Percentiles rank a stretch among this genome's conserved stretches.
phyloP scores from a whole-genome alignment of 2,329 filamentous ascomycete species.

The Diaporthe caulivora region DNA sequence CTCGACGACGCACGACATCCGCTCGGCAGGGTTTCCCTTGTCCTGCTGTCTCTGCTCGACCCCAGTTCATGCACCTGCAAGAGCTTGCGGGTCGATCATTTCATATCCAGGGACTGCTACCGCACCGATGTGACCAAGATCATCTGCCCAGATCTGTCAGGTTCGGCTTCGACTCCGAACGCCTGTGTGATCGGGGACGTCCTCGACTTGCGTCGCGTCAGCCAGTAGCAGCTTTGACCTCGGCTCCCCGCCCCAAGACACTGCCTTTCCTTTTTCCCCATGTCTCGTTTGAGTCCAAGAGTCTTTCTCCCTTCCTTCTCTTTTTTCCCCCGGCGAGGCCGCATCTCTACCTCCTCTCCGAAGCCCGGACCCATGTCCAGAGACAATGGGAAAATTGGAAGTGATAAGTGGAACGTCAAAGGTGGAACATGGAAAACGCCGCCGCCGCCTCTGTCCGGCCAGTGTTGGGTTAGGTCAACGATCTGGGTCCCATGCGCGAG shows the following conservation, averaged over 20 bases:
- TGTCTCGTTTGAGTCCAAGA: slow-evolving; percentile 9
- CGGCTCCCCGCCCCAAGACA: slow-evolving; percentile 16
- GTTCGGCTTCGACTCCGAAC: slow-evolving; percentile 15
- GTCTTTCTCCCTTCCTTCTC: neutral
- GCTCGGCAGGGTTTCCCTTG: neutral
- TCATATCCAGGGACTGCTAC: slow-evolving; percentile 14
- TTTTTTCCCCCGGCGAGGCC: slow-evolving; percentile 6
- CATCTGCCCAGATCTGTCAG: slow-evolving; percentile 32
- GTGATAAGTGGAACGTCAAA: neutral
- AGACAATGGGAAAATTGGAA: slow-evolving; percentile 9
- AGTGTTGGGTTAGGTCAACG: neutral
- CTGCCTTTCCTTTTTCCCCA: slow-evolving; percentile 8
- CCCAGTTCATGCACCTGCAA: slow-evolving; percentile 21
- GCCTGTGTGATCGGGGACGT: slow-evolving; percentile 5
- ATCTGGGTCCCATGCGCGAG: neutral
- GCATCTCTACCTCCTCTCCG: slow-evolving; percentile 3
- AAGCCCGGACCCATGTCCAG: slow-evolving; percentile 9
- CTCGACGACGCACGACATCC: slow-evolving; percentile 1
- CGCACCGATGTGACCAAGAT: slow-evolving; percentile 20
- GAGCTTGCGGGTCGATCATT: slow-evolving; percentile 30
- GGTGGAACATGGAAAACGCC: neutral
- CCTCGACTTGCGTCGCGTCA: slow-evolving; percentile 13
- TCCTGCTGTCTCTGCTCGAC: slow-evolving; percentile 3
- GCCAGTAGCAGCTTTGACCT: slow-evolving; percentile 28
- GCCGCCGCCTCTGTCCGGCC: slow-evolving; percentile 1